A percentile compares a stretch with the other conserved stretches of the same genome.
Conservation (phyloP, 2,329 filamentous ascomycete species). For the Epicoccum nigrum region DNA sequence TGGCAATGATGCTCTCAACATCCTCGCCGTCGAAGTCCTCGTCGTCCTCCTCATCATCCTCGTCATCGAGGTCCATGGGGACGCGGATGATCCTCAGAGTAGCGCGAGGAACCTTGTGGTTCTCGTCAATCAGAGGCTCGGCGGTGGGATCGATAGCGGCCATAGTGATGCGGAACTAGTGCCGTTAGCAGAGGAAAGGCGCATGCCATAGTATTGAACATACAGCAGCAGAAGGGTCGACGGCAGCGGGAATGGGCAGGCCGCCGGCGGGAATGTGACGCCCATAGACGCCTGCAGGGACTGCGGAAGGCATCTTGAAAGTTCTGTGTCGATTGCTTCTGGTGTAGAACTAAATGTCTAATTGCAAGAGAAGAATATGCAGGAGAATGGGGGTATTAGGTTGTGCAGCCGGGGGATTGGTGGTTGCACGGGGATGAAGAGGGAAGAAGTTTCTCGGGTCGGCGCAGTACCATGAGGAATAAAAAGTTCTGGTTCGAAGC, state of each 20-base stretch:
- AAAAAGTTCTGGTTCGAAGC: constrained; percentile 36
- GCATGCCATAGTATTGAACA: constrained; percentile 49
- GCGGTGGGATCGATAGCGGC: constrained; percentile 93
- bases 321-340: constrained; percentile 15
- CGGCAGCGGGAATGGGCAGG: constrained; percentile 76
- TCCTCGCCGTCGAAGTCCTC: constrained; percentile 54
- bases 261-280: constrained; percentile 88
- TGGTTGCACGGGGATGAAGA: constrained; percentile 21
- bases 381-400: constrained; percentile 7
- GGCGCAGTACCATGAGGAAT: background rate
- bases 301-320: constrained; percentile 44
- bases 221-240: constrained; percentile 82
- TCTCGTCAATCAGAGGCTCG: constrained; percentile 54
- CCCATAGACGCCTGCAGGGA: constrained; percentile 83
- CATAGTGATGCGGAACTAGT: constrained; percentile 96
- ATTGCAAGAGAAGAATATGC: background rate
- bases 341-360: background rate
- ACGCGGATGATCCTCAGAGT: constrained; percentile 91
- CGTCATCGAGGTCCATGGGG: constrained; percentile 63
- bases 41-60: constrained; percentile 60
- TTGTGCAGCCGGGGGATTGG: constrained; percentile 29
- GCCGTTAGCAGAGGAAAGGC: constrained; percentile 21
- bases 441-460: constrained; percentile 18
- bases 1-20: constrained; percentile 49
- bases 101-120: constrained; percentile 67